Conservation (phyloP, 106 monocot species). For the Iris macrosiphon region DNA sequence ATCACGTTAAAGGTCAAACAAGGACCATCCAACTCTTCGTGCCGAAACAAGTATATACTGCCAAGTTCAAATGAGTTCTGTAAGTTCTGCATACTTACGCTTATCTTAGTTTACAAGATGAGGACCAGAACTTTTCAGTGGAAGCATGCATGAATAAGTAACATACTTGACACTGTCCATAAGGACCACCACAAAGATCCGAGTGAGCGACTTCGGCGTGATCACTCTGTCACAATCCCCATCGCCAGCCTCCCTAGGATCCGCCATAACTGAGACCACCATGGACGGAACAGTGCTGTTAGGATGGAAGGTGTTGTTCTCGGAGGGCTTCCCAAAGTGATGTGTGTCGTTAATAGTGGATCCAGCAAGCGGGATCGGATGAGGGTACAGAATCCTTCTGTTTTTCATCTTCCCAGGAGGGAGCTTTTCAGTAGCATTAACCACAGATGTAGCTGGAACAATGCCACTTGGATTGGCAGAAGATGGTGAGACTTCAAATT, state of each 20-base stretch:
- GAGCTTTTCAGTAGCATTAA: constrained; percentile 27
- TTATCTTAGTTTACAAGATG: constrained; percentile 47
- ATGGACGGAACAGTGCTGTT: constrained; percentile 29
- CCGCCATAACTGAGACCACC: constrained; percentile 76
- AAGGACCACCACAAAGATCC: constrained; percentile 71
- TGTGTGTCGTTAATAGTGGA: constrained; percentile 34
- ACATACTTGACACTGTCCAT: constrained; percentile 66
- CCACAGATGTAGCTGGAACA: constrained; percentile 35
- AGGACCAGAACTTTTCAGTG: constrained; percentile 33
- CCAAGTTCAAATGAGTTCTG: too few relatives aligned
- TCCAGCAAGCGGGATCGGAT: constrained; percentile 44
- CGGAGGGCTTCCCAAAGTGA: constrained; percentile 20
- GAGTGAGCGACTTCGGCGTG: constrained; percentile 44
- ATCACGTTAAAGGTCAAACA: too few relatives aligned
- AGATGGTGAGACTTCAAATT: constrained; percentile 59
- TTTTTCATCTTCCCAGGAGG: constrained; percentile 33
- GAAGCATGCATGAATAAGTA: constrained; percentile 67
- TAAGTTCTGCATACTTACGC: too few relatives aligned
- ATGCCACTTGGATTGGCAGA: constrained; percentile 30
- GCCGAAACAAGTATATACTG: too few relatives aligned
- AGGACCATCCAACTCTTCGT: too few relatives aligned
- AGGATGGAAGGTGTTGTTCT: constrained; percentile 11
- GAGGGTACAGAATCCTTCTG: constrained; percentile 50
- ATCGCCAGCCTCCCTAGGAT: constrained; percentile 75
- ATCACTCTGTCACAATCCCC: constrained; percentile 44